Base-by-base conservation (phyloP, 208 protist genomes). In the Trypanosoma vivax region DNA sequence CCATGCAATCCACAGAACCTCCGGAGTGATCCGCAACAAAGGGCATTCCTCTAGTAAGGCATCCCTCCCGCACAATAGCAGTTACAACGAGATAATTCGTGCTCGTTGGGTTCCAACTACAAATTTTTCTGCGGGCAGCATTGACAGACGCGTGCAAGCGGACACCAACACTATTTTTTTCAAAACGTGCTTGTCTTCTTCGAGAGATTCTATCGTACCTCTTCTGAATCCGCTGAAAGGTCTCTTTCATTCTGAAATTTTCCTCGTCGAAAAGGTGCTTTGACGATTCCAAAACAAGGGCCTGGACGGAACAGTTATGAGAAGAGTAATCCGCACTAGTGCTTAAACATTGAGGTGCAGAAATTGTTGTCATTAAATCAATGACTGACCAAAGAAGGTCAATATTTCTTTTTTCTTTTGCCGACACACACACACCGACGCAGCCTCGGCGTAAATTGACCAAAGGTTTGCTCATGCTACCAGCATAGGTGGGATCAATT, bases 251-350 rank as follows among this genome's bases (percentile, higher is more conserved):
- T n/a, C 83, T 73, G 58, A 90, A 94, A 7, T 69, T 69, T 38
- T 94, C 87, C 53, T 90, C 87, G 63, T 94, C 76, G 70, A 91
- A 94, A 10, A 94, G 62, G 50, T 94, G 83, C 41, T 94, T 94
- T 9, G 87, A 94, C 10, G 87, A 83, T 55, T 94, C 83, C 6
- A 94, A 48, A 19, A 94, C 75, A 25, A 90, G 70, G 7, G 81
- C 87, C 50, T 94, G 87, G 30, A 91, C 70, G 19, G 72, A 75
- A 28, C 70, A 76, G 42, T 70, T 71, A 68, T 86, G 81, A 46
- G 73, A 81, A 9, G 31, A 60, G 28, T 54, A 70, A 6, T 69
- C 63, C 30, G 50, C 18, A 0, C 67, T 60, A 59, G 59, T 61
- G 64, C 76, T 87, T 27, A 77, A 57, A 51, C 82, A 88, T 43